Evolutionary conservation across 345 rosid species (phyloP).

Genomic region (Toxicodendron radicans): DNA sequence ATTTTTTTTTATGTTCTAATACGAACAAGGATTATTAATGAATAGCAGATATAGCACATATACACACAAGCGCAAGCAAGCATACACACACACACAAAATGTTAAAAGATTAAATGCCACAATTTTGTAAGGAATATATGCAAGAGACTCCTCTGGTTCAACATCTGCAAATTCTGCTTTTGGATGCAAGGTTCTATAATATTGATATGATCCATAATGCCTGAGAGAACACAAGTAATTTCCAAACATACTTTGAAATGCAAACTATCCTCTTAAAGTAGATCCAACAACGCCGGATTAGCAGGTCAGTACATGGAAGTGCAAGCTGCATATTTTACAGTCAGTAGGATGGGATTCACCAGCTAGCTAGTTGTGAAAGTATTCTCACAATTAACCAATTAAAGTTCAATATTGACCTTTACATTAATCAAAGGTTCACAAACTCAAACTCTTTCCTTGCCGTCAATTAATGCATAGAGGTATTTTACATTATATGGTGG

Average conservation of each 20-base stretch:
- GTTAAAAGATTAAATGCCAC: not conserved
- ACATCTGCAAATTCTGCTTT: not conserved
- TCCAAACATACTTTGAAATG: not conserved
- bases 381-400: not conserved
- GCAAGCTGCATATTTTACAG: not conserved
- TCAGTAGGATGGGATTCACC: not conserved
- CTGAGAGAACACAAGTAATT: not conserved
- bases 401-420: not conserved
- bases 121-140: not conserved
- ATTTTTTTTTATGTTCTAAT: constrained; percentile 1
- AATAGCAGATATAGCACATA: not conserved
- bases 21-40: not conserved
- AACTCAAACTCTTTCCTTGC: not conserved
- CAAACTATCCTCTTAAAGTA: not conserved
- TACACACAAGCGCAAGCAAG: not conserved
- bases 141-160: not conserved
- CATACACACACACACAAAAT: not conserved
- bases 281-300: not conserved
- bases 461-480: not conserved
- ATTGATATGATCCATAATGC: not conserved
- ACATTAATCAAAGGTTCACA: not conserved
- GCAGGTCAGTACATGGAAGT: not conserved
- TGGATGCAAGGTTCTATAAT: not conserved
- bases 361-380: not conserved
- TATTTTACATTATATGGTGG: not conserved